phyloP scores from a whole-genome alignment of 345 rosid species.

The Camelina sativa region DNA sequence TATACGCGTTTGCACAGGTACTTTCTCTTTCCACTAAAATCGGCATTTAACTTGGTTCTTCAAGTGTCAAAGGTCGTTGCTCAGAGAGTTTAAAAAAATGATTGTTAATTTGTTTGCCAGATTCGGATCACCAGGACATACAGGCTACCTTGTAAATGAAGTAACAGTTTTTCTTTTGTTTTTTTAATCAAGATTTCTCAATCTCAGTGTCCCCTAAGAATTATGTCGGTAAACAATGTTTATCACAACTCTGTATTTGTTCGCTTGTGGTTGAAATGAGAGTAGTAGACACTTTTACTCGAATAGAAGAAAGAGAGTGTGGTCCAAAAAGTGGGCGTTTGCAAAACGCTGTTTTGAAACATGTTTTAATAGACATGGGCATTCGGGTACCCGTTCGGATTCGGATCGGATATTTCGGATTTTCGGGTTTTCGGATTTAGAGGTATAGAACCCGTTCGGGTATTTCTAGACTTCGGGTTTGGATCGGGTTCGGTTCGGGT shows the following conservation, averaged over 20 bases:
- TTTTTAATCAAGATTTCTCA: background rate
- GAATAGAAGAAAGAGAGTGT: background rate
- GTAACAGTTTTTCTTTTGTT: conserved; percentile 25
- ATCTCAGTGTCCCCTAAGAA: conserved; percentile 17
- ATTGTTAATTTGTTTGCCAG: conserved; percentile 48
- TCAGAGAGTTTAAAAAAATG: background rate
- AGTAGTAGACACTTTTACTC: conserved; percentile 4
- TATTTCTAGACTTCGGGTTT: too few relatives aligned
- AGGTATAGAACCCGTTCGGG: too few relatives aligned
- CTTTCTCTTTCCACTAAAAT: background rate
- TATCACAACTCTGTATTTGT: background rate
- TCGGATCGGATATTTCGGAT: too few relatives aligned
- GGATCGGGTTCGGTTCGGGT: too few relatives aligned
- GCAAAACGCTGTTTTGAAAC: conserved; percentile 20
- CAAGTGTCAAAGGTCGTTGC: background rate
- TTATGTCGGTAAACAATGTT: conserved; percentile 21
- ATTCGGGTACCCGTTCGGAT: too few relatives aligned
- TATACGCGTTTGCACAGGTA: conserved; percentile 95
- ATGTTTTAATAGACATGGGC: too few relatives aligned
- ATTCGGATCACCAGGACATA: conserved; percentile 81
- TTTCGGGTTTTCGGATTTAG: too few relatives aligned
- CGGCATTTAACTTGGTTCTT: background rate
- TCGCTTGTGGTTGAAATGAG: conserved; percentile 29
- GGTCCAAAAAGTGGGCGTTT: conserved; percentile 5
- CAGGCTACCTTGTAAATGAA: conserved; percentile 49